Base-by-base conservation (phyloP, 352 stramenopile genomes). In the Globisporangium canariense region DNA sequence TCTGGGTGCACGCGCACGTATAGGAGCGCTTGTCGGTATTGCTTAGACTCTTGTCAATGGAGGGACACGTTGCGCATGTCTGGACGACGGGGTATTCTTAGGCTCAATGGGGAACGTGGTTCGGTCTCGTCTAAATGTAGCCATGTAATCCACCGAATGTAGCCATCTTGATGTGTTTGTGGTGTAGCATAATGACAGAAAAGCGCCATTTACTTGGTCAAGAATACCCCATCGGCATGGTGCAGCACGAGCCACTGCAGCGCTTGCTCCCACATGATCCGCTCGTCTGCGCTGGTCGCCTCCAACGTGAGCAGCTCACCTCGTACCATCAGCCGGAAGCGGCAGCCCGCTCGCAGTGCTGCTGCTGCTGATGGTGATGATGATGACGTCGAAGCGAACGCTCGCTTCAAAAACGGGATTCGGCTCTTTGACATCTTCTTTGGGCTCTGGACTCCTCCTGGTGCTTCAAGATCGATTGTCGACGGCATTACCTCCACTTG, bases 241-340 rank as follows among this genome's bases (percentile, higher is more conserved):
- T 59, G 66, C 16, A 50, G 58, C 58, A 80, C 60, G 30, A 84
- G 63, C 71, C 74, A 83, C 52, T 82, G 71, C 14, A 84, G 52
- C 0, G 69, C 76, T 32, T 77, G 63, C 62, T 81, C 74, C 76
- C 72, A 84, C 40, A 61, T 57, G 1, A 68, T 63, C 1, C 76
- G 76, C 53, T 81, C 71, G 3, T 64, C 47, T 11, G 47, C 64
- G 38, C 52, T 80, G 13, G 3, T 56, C 0, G 78, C 69, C 28
- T 87, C 78, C 14, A 83, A 20, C 7, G 73, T 57, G 0, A 84
- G 57, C 20, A 76, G 52, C 58, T 87, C 74, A 18, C 71, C 64
- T 3, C 74, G 74, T 52, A 87, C 64, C 40, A 70, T 77, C 43
- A 84, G 30, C 6, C 78, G 72, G 40, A 87, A 43, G n/a, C 11